A percentile compares a stretch with the other conserved stretches of the same genome.
Evolutionary conservation across 2,329 filamentous ascomycete genomes (phyloP).

Genomic region (Cadophora sp.): DNA sequence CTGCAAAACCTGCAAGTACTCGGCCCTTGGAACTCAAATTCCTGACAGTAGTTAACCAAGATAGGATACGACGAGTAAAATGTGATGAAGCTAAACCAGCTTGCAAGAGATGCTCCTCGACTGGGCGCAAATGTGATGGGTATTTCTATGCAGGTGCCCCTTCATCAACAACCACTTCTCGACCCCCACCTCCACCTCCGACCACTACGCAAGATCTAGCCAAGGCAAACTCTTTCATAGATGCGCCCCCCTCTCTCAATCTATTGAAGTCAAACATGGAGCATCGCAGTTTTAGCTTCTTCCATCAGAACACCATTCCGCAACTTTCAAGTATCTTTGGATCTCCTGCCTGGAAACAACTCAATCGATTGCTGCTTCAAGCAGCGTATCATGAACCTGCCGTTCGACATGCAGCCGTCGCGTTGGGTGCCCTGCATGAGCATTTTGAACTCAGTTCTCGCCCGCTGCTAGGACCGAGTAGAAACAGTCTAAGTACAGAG

Average conservation of each 20-base stretch:
- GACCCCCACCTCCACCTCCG: neutral
- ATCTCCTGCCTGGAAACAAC: conserved; percentile 28
- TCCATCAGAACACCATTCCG: conserved; percentile 29
- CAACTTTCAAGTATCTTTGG: conserved; percentile 30
- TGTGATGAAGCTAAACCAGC: conserved; percentile 36
- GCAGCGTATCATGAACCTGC: conserved; percentile 30
- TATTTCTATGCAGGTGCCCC: conserved; percentile 21
- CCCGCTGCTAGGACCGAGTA: neutral
- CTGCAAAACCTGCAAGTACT: conserved; percentile 15
- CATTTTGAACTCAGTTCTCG: conserved; percentile 13
- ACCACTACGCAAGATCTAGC: conserved; percentile 2
- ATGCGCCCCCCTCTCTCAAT: neutral
- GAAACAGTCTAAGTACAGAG: neutral
- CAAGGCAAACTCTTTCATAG: neutral
- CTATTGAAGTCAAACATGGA: conserved; percentile 9
- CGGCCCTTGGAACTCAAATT: neutral
- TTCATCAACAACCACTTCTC: neutral
- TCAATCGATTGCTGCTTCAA: conserved; percentile 33
- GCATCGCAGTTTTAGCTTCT: conserved; percentile 32
- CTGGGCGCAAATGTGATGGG: conserved; percentile 33
- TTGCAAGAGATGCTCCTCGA: conserved; percentile 32
- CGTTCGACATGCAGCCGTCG: conserved; percentile 33
- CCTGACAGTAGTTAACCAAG: neutral
- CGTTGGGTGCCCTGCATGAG: conserved; percentile 31
- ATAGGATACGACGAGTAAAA: conserved; percentile 53